Conservation (phyloP, 176 grass and related monocot species). For the Cenchrus purpureus region DNA sequence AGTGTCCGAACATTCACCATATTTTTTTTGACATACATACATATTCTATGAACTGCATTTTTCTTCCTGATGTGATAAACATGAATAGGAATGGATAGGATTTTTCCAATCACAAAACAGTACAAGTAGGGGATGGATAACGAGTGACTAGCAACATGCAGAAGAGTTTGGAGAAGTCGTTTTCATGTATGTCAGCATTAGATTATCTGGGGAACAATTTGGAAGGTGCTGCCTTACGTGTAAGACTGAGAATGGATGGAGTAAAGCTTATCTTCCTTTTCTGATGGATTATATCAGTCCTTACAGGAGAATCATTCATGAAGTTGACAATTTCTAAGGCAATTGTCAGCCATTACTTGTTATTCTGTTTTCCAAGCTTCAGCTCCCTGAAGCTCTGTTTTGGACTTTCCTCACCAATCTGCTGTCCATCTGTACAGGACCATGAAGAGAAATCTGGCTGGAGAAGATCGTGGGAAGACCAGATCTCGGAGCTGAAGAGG, state of each 20-base stretch:
- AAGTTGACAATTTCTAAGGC: not conserved
- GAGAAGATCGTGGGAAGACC: constrained; percentile 71
- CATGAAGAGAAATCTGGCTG: constrained; percentile 63
- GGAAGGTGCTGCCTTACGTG: not conserved
- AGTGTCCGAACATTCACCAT: not conserved
- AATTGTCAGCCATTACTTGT: not conserved
- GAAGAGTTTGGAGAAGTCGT: constrained; percentile 1
- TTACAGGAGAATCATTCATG: not conserved
- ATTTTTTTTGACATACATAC: not conserved
- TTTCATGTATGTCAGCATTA: constrained; percentile 6
- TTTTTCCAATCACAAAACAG: not conserved
- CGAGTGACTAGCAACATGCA: not conserved
- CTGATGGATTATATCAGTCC: not conserved
- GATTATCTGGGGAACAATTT: constrained; percentile 29
- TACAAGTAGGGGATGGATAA: constrained; percentile 6
- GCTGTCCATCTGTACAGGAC: constrained; percentile 33
- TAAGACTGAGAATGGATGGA: not conserved
- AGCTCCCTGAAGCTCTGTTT: constrained; percentile 1
- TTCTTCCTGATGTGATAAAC: not conserved
- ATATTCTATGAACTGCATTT: not conserved
- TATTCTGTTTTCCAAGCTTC: not conserved
- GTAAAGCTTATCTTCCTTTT: constrained; percentile 1
- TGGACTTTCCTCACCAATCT: not conserved
- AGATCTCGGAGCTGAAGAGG: constrained; percentile 59
- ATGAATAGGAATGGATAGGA: not conserved